phyloP scores from a whole-genome alignment of 23 red algal genomes.

The Pyropia yezoensis region DNA sequence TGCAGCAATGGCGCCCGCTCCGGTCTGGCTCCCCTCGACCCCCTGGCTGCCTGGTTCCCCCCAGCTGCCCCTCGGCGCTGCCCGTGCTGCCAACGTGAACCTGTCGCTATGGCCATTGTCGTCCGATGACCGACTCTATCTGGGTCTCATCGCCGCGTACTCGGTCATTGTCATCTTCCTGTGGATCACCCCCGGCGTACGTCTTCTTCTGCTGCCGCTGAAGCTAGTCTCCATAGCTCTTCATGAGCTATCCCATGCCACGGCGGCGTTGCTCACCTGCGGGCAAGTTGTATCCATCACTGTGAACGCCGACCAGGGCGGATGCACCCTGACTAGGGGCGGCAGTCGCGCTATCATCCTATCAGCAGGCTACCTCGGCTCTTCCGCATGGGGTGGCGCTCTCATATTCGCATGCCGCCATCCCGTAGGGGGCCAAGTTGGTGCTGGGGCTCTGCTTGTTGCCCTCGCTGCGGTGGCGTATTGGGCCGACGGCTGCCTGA shows the following conservation, averaged over 20 bases:
- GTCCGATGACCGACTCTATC: too few species aligned
- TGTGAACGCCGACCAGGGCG: neutral
- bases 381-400: neutral
- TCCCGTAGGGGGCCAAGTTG: neutral
- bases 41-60: too few species aligned
- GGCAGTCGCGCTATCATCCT: neutral
- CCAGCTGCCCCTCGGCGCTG: too few species aligned
- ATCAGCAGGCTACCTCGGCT: neutral
- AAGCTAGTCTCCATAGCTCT: neutral
- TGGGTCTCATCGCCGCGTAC: neutral
- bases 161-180: constrained; percentile 1
- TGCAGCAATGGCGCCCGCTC: too few species aligned
- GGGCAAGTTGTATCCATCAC: neutral
- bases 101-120: too few species aligned
- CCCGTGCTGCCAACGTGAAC: too few species aligned
- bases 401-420: neutral
- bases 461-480: neutral
- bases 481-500: constrained; percentile 1
- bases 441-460: neutral
- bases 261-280: neutral
- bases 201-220: neutral
- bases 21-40: too few species aligned
- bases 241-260: neutral
- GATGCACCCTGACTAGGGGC: neutral
- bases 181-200: neutral